These are phyloP conservation scores for Acrocalymma vagum DNA, from an alignment of 2,329 filamentous ascomycete species.

Conservation along the genomic window DNA sequence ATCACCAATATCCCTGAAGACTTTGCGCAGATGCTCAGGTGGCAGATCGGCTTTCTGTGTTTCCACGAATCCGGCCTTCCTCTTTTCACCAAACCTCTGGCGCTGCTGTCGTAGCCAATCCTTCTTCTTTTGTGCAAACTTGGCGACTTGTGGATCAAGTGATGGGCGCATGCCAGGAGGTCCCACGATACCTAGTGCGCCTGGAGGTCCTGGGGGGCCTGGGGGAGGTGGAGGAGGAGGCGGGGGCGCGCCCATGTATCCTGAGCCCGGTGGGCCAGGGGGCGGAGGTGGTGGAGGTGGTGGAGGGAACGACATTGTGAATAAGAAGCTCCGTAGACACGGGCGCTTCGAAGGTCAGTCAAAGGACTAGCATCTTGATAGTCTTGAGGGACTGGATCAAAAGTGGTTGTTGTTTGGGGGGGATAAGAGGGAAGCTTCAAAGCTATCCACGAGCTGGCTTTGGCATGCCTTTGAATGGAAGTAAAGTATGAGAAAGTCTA, in stretches of 20 bases:
- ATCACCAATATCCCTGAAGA: conserved; percentile 97
- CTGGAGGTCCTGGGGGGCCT: conserved; percentile 55
- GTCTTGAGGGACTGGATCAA: no score
- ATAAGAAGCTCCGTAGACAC: no score
- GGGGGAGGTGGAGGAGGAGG: conserved; percentile 76
- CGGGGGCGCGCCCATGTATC: conserved; percentile 45
- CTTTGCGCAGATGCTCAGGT: conserved; percentile 96
- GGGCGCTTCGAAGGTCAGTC: no score
- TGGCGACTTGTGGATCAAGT: conserved; percentile 83
- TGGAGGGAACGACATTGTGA: conserved; percentile 36
- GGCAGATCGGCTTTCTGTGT: conserved; percentile 99
- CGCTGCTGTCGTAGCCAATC: conserved; percentile 95
- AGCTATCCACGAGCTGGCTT: neutral
- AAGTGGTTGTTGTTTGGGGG: no score
- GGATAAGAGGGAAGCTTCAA: neutral
- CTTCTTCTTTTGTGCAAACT: conserved; percentile 98
- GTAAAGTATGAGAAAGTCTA: neutral
- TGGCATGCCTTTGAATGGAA: neutral
- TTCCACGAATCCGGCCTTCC: conserved; percentile 95
- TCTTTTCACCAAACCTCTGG: conserved; percentile 95
- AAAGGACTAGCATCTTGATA: no score
- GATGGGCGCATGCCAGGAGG: conserved; percentile 78
- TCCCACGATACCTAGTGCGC: conserved; percentile 58
- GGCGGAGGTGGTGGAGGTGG: conserved; percentile 55
- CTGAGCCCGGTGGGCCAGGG: conserved; percentile 33